Conservation (phyloP, 1,139 yeast genomes). For the Geotrichum reessii region DNA sequence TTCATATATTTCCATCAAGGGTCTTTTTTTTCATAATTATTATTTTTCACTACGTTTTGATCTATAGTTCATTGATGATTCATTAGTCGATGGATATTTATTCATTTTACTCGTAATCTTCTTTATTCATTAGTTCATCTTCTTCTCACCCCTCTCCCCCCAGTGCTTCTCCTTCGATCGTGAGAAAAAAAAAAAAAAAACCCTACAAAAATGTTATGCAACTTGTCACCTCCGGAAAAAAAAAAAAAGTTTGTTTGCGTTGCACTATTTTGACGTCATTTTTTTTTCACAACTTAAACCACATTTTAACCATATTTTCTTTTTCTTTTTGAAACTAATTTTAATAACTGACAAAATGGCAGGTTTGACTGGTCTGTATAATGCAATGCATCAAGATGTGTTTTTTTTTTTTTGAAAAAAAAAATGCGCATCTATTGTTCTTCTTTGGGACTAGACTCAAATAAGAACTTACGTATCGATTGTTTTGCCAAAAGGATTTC, state of each 20-base stretch:
- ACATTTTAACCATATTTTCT: not conserved
- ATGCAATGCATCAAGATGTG: not conserved
- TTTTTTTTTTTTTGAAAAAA: no score
- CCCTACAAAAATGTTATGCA: no score
- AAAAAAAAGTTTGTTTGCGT: not conserved
- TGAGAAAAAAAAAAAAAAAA: no score
- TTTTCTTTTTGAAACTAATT: no score
- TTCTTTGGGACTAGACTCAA: not conserved
- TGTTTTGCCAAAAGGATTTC: not conserved
- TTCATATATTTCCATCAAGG: not conserved
- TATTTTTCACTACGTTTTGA: no score
- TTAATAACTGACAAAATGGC: not conserved
- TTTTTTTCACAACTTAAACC: not conserved
- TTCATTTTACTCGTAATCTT: no score
- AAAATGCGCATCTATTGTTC: not conserved
- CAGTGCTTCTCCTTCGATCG: not conserved
- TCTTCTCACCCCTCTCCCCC: no score
- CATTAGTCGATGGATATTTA: no score
- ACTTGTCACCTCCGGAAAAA: not conserved
- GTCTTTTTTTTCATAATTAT: not conserved
- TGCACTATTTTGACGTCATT: not conserved
- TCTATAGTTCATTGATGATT: no score
- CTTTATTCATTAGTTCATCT: no score
- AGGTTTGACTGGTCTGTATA: not conserved
- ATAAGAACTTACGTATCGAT: not conserved